Evolutionary conservation across 768 basidiomycete genomes (phyloP), one percentile per base, ranked within the genome.

Genomic region (Lepiota venenata): DNA sequence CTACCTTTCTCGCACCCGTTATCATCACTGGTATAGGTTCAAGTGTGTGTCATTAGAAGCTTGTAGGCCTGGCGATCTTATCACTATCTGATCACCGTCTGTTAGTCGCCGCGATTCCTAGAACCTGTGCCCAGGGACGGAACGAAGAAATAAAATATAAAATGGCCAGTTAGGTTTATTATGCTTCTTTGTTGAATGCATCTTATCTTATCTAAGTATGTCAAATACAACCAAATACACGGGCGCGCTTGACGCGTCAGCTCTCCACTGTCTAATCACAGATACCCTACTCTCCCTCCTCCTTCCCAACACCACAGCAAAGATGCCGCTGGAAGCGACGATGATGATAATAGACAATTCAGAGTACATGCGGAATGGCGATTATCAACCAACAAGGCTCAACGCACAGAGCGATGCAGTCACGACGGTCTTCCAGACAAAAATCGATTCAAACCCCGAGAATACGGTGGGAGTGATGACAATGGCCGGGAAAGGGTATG

Each of bases 281-380:
- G 40, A 46, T 38, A 43, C 54, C 27, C 2, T 5, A 29, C 32
- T 52, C 36, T n/a, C 25, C 40, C 38, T 27, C 35, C 41, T 5
- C 41, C 18, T 39, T 20, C 8, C n/a, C 39, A 57, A 52, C 41
- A 58, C 55, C 48, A 35, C 37, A 40, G 36, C 56, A 77, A 84
- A 67, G 55, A 97, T 97, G 93, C 91, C 93, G 61, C 82, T 97
- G 66, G 95, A 99, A 84, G 95, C 96, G 38, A 96, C 94, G 20
- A 94, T 99, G 85, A 85, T 98, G 75, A 78, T 99, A 12, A 85
- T 98, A 57, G 97, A 99, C 82, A 98, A 98, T 69, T 97, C 93
- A 2, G 93, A 95, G 71, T 95, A 88, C 72, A 97, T 97, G 88
- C 84, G 94, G 54, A 96, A 97, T 66, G 93, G 93, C 10, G 93